Percentiles rank a stretch among this genome's conserved stretches.
Evolutionary conservation across 371 early-diverging fungal genomes (phyloP).

Genomic region (Lichtheimia corymbifera): DNA sequence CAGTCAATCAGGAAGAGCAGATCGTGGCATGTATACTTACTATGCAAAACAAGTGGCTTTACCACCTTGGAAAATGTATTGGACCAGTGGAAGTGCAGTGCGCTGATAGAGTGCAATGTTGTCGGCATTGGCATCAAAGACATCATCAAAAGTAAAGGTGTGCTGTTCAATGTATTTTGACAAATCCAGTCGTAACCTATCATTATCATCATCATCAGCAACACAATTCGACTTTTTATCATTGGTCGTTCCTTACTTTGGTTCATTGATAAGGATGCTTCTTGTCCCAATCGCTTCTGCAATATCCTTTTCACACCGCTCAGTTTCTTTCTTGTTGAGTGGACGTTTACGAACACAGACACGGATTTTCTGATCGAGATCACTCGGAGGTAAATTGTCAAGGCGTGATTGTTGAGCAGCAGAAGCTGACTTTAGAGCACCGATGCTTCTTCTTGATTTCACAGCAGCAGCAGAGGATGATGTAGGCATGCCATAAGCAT

Average conservation of each 20-base stretch:
- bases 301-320: slow-evolving; percentile 84
- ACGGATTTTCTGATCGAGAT: slow-evolving; percentile 81
- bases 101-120: slow-evolving; percentile 88
- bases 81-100: slow-evolving; percentile 92
- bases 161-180: slow-evolving; percentile 95
- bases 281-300: slow-evolving; percentile 64
- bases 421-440: slow-evolving; percentile 10
- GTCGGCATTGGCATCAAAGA: slow-evolving; percentile 79
- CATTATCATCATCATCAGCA: neutral
- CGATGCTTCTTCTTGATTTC: slow-evolving; percentile 11
- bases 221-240: neutral
- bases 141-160: slow-evolving; percentile 95
- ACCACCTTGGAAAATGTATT: slow-evolving; percentile 93
- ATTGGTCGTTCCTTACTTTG: slow-evolving; percentile 64
- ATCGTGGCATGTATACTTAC: slow-evolving; percentile 41
- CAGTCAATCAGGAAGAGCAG: neutral
- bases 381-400: slow-evolving; percentile 29
- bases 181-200: slow-evolving; percentile 88
- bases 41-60: slow-evolving; percentile 99
- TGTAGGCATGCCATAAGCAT: slow-evolving; percentile 44
- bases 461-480: slow-evolving; percentile 8
- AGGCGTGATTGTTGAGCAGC: neutral
- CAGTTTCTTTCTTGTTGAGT: slow-evolving; percentile 80
- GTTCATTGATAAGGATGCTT: slow-evolving; percentile 84
- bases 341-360: slow-evolving; percentile 97